Evolutionary conservation across 176 grass and related monocot genomes (phyloP).

Genomic region (bread wheat (Triticum aestivum)): IWGSC_CS_RefSeq_v2.1 NC_057800.1:631037089-631037588

Average conservation of each 20-base stretch:
- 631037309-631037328: constrained; percentile 45
- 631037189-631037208: too few relatives aligned
- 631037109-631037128: constrained; percentile 33
- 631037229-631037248: constrained; percentile 42
- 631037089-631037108: background rate
- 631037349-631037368: constrained; percentile 34
- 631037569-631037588: constrained; percentile 35
- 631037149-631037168: constrained; percentile 6
- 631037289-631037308: constrained; percentile 29
- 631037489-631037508: constrained; percentile 26
- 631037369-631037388: constrained; percentile 52
- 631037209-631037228: background rate
- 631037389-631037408: constrained; percentile 33
- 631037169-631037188: constrained; percentile 54
- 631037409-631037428: constrained; percentile 70
- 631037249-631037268: constrained; percentile 41
- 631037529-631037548: constrained; percentile 78
- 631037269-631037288: constrained; percentile 40
- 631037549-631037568: constrained; percentile 53
- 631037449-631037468: constrained; percentile 25
- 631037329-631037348: constrained; percentile 48
- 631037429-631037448: constrained; percentile 51
- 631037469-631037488: background rate
- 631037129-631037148: background rate
- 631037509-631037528: constrained; percentile 45